Percentiles rank a stretch among this genome's conserved stretches.
Evolutionary conservation across 2,329 filamentous ascomycete genomes (phyloP).

Genomic region (Niveomyces coronatus): DNA sequence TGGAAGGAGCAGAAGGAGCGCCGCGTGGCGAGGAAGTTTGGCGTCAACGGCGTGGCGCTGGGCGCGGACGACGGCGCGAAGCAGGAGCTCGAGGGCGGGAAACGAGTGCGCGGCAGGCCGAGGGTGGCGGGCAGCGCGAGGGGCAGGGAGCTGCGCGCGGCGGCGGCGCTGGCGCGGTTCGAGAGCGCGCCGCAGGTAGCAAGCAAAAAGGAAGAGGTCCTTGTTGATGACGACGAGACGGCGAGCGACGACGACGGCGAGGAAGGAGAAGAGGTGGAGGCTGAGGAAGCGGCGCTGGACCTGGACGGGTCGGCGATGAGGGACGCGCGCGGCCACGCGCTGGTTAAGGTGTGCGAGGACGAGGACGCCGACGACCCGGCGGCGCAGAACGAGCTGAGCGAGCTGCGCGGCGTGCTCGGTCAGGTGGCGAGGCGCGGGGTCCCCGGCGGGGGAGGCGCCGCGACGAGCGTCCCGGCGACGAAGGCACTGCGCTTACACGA

Average conservation of each 20-base stretch:
- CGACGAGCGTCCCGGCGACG: not conserved
- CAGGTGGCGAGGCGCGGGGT: not conserved
- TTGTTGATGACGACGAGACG: constrained; percentile 23
- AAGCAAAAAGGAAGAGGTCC: constrained; percentile 20
- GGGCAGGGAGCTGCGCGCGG: constrained; percentile 65
- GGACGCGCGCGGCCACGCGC: constrained; percentile 53
- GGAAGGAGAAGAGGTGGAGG: constrained; percentile 29
- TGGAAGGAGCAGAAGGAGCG: constrained; percentile 63
- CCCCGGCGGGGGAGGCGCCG: not conserved
- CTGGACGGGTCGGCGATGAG: constrained; percentile 53
- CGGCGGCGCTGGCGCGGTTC: constrained; percentile 66
- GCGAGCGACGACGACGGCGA: constrained; percentile 41
- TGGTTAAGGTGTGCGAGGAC: constrained; percentile 68
- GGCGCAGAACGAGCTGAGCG: constrained; percentile 43
- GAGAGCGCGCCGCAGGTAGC: constrained; percentile 24
- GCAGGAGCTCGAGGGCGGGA: constrained; percentile 56
- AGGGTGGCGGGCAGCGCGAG: constrained; percentile 64
- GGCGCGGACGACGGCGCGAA: constrained; percentile 60
- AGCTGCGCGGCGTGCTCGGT: constrained; percentile 42
- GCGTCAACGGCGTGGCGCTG: constrained; percentile 54
- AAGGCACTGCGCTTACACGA: not conserved
- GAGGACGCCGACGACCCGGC: constrained; percentile 43
- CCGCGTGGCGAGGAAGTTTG: constrained; percentile 67
- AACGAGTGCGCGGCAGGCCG: constrained; percentile 52
- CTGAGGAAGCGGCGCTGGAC: constrained; percentile 45